phyloP scores from a whole-genome alignment of 177 flowering plant genomes.

The Vitis hybrid region DNA sequence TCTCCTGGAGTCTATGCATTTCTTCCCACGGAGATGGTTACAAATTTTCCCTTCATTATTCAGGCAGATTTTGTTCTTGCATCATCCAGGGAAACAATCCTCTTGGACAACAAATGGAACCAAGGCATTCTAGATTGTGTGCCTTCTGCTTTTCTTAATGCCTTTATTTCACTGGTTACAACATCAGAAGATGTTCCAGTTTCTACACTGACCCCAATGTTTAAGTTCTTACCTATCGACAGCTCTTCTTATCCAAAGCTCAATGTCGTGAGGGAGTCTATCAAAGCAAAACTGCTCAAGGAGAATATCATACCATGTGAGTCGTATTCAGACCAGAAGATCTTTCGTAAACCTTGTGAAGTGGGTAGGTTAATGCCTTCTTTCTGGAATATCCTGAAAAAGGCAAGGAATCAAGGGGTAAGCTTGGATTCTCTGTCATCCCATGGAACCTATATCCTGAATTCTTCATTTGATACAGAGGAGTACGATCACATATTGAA shows the following conservation, averaged over 20 bases:
- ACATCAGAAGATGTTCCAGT: slow-evolving; percentile 39
- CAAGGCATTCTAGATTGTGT: slow-evolving; percentile 68
- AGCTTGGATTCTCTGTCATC: slow-evolving; percentile 52
- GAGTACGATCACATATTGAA: slow-evolving; percentile 37
- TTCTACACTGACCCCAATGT: slow-evolving; percentile 37
- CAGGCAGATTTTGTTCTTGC: slow-evolving; percentile 75
- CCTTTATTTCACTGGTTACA: slow-evolving; percentile 54
- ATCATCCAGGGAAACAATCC: slow-evolving; percentile 69
- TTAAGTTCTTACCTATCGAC: slow-evolving; percentile 50
- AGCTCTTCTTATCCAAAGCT: slow-evolving; percentile 38
- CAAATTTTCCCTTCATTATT: slow-evolving; percentile 71
- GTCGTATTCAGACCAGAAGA: slow-evolving; percentile 40
- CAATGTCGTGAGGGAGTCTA: slow-evolving; percentile 49
- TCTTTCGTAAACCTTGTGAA: slow-evolving; percentile 59
- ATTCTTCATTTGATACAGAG: slow-evolving; percentile 43
- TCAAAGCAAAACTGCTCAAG: slow-evolving; percentile 36
- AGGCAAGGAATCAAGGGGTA: slow-evolving; percentile 29
- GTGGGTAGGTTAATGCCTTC: slow-evolving; percentile 53
- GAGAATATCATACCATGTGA: slow-evolving; percentile 62
- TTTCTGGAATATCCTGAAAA: too few relatives aligned
- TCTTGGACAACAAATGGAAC: slow-evolving; percentile 65
- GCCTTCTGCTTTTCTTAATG: slow-evolving; percentile 55
- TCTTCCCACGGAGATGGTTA: slow-evolving; percentile 78
- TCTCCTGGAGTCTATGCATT: slow-evolving; percentile 72
- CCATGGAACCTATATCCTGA: slow-evolving; percentile 48